Conservation (phyloP, 1,284 basidiomycete species). For the Lignosus rhinocerotis region DNA sequence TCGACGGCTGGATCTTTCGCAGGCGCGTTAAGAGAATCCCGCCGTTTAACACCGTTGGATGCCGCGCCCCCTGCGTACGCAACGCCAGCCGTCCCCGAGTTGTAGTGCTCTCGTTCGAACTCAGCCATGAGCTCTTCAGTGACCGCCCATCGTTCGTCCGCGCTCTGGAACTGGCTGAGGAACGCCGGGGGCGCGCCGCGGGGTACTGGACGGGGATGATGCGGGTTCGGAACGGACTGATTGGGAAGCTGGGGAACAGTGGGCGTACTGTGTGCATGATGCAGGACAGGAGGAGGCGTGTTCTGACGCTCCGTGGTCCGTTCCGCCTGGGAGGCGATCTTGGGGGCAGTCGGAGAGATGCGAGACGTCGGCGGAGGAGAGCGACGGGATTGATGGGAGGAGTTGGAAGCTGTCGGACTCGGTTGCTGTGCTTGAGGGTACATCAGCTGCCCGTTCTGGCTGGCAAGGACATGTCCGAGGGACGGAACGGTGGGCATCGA, state of each 20-base stretch:
- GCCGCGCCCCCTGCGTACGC: slow-evolving; percentile 53
- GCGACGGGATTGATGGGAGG: slow-evolving; percentile 42
- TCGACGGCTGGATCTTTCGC: slow-evolving; percentile 58
- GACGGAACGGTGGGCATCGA: slow-evolving; percentile 63
- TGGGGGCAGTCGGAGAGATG: slow-evolving; percentile 37
- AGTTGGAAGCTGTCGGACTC: slow-evolving; percentile 56
- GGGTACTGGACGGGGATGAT: slow-evolving; percentile 60
- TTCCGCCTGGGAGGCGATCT: slow-evolving; percentile 42
- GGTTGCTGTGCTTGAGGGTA: slow-evolving; percentile 44
- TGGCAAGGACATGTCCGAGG: slow-evolving; percentile 48
- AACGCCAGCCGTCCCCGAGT: slow-evolving; percentile 44
- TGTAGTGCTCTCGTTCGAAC: slow-evolving; percentile 50
- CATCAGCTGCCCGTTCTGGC: slow-evolving; percentile 27
- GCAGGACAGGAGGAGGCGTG: slow-evolving; percentile 34
- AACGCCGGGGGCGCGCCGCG: slow-evolving; percentile 53
- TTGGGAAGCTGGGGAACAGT: slow-evolving; percentile 34
- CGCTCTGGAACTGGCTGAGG: slow-evolving; percentile 48
- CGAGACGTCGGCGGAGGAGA: slow-evolving; percentile 43
- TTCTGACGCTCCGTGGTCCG: slow-evolving; percentile 33
- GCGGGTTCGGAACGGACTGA: slow-evolving; percentile 36
- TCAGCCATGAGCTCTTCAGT: slow-evolving; percentile 69
- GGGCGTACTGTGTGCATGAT: slow-evolving; percentile 34
- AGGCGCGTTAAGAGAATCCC: slow-evolving; percentile 33
- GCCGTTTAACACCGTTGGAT: slow-evolving; percentile 32
- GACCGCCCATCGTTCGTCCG: slow-evolving; percentile 64